Percentiles rank a stretch among this genome's conserved stretches.
These are phyloP conservation scores for Amoebophrya sp. DNA, from an alignment of 169 alveolate species.

Conservation along the genomic window DNA sequence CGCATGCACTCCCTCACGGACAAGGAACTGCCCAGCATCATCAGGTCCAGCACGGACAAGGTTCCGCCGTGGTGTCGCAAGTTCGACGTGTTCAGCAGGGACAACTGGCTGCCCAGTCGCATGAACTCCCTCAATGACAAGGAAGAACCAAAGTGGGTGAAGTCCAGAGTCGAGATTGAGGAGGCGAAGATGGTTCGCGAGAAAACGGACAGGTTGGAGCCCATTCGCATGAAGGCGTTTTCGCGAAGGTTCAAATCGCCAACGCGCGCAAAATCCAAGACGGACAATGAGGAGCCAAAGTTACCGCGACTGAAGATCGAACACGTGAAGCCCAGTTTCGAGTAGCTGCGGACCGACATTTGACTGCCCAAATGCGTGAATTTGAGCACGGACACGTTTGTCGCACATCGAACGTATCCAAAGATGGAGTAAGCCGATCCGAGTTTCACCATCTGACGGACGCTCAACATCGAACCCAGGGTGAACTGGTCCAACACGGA, in stretches of 20 bases:
- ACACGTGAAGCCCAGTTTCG: neutral
- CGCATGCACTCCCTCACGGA: neutral
- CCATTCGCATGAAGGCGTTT: neutral
- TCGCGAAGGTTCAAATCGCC: neutral
- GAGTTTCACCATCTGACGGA: neutral
- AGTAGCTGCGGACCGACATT: slow-evolving; percentile 27
- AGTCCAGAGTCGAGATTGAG: neutral
- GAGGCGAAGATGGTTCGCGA: neutral
- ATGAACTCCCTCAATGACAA: slow-evolving; percentile 13
- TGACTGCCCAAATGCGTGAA: neutral
- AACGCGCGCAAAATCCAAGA: neutral
- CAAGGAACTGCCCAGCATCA: slow-evolving; percentile 1
- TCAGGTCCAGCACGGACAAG: slow-evolving; percentile 20
- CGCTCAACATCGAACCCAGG: neutral
- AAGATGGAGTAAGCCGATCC: neutral
- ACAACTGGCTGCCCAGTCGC: neutral
- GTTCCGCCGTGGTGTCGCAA: neutral
- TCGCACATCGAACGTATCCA: neutral
- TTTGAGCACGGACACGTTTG: neutral
- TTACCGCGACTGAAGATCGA: slow-evolving; percentile 20
- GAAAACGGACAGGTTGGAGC: slow-evolving; percentile 25
- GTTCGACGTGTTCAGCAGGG: neutral
- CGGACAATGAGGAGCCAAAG: neutral
- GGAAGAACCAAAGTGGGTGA: neutral
- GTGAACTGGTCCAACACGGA: neutral